A percentile compares a stretch with the other conserved stretches of the same genome.
phyloP scores from a whole-genome alignment of 768 basidiomycete genomes.

The Obba rivulosa region DNA sequence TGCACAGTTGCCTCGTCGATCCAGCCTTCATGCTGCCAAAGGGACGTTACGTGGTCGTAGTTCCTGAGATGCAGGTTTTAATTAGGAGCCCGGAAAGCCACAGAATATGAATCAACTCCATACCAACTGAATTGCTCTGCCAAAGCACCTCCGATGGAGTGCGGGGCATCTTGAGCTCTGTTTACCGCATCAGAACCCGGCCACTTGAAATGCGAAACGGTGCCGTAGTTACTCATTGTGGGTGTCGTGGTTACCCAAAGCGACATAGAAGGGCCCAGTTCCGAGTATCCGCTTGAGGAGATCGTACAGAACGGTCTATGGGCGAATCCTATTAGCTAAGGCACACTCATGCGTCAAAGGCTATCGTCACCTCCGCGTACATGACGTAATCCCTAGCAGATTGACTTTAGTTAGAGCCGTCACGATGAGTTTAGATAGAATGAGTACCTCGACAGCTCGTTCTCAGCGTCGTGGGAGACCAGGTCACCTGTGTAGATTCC shows the following conservation, averaged over 20 bases:
- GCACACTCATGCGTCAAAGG: too few relatives aligned
- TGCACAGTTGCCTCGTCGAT: conserved; percentile 2
- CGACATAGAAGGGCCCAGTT: conserved; percentile 65
- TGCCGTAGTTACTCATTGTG: conserved; percentile 58
- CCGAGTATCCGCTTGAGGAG: conserved; percentile 59
- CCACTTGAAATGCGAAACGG: conserved; percentile 31
- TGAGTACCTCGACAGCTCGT: conserved; percentile 53
- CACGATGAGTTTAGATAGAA: neutral
- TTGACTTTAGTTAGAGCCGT: conserved; percentile 29
- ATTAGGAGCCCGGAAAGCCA: neutral
- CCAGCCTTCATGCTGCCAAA: conserved; percentile 74
- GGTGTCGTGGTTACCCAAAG: conserved; percentile 74
- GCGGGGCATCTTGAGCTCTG: conserved; percentile 58
- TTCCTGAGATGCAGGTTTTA: conserved; percentile 40
- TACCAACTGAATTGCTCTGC: conserved; percentile 65
- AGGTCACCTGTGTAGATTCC: conserved; percentile 74
- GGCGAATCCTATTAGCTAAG: too few relatives aligned
- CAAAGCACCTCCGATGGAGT: conserved; percentile 48
- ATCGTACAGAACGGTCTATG: conserved; percentile 59
- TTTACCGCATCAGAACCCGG: neutral
- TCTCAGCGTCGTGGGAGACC: conserved; percentile 64
- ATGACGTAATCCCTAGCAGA: conserved; percentile 49
- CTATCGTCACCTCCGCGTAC: conserved; percentile 53
- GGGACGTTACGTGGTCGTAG: conserved; percentile 65
- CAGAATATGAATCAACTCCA: conserved; percentile 3